These are phyloP conservation scores for Rhizophagus sp. DNA, from an alignment of 192 early-diverging fungal genomes.

Conservation along the genomic window DNA sequence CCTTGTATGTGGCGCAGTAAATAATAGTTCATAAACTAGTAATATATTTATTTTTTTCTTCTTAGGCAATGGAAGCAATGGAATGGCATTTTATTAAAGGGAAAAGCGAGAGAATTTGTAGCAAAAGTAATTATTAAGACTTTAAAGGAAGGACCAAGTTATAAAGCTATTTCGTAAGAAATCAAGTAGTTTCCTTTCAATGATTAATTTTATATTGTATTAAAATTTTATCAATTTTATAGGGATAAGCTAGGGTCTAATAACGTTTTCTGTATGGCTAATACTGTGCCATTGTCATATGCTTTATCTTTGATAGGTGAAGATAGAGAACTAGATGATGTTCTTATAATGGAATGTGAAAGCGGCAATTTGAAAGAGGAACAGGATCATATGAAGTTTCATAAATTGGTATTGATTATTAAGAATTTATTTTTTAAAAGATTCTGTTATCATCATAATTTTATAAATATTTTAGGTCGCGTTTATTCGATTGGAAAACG, in stretches of 20 bases:
- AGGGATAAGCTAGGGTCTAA: not conserved
- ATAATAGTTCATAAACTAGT: not conserved
- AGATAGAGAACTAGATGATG: not conserved
- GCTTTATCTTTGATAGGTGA: not conserved
- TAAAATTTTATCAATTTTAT: not conserved
- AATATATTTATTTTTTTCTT: not conserved
- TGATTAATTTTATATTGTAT: not conserved
- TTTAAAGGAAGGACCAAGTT: not conserved
- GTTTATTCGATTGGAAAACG: not conserved
- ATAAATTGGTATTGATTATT: not conserved
- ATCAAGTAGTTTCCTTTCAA: not conserved
- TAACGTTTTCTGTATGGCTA: not conserved
- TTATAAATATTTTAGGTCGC: not conserved
- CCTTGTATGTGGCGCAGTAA: not conserved
- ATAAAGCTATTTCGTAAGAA: not conserved
- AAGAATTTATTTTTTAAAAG: not conserved
- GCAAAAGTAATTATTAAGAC: not conserved
- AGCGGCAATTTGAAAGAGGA: not conserved
- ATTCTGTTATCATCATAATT: not conserved
- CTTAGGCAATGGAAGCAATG: slow-evolving; percentile 9
- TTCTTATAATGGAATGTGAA: not conserved
- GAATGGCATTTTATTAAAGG: not conserved
- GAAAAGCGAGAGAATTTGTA: not conserved
- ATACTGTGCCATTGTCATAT: not conserved
- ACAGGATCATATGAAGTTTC: not conserved